phyloP scores from a whole-genome alignment of 2,329 filamentous ascomycete genomes.

The Hypoxylon sp. region DNA sequence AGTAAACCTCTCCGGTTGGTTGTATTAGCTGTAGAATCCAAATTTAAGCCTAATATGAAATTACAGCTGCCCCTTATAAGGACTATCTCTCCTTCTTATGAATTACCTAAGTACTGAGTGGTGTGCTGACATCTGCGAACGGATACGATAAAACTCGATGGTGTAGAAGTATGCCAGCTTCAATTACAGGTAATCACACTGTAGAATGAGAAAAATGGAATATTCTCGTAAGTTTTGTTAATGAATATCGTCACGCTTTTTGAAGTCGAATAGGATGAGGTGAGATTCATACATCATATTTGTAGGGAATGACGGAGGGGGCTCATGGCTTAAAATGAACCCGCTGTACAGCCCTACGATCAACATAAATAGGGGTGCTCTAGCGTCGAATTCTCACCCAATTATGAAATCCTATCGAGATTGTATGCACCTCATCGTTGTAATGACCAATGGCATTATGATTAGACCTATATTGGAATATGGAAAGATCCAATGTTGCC shows the following conservation, averaged over 20 bases:
- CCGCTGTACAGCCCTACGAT: constrained; percentile 1
- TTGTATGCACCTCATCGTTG: background rate
- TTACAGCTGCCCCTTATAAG: too few relatives aligned
- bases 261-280: background rate
- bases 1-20: too few relatives aligned
- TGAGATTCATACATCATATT: background rate
- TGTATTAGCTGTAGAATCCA: too few relatives aligned
- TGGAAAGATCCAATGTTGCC: background rate
- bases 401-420: constrained; percentile 3
- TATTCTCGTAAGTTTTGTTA: background rate
- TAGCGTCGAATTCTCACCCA: background rate
- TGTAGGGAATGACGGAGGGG: background rate
- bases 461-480: background rate
- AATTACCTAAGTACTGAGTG: too few relatives aligned
- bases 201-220: background rate
- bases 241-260: background rate
- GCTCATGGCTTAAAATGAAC: background rate
- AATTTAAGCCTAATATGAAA: too few relatives aligned
- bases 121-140: too few relatives aligned
- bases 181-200: background rate
- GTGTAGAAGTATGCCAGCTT: background rate
- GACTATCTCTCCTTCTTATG: too few relatives aligned
- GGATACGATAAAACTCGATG: too few relatives aligned
- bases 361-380: background rate
- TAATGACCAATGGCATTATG: constrained; percentile 3